phyloP scores from a whole-genome alignment of 75 land plant genomes.

The Pseudotsuga menziesii region DNA sequence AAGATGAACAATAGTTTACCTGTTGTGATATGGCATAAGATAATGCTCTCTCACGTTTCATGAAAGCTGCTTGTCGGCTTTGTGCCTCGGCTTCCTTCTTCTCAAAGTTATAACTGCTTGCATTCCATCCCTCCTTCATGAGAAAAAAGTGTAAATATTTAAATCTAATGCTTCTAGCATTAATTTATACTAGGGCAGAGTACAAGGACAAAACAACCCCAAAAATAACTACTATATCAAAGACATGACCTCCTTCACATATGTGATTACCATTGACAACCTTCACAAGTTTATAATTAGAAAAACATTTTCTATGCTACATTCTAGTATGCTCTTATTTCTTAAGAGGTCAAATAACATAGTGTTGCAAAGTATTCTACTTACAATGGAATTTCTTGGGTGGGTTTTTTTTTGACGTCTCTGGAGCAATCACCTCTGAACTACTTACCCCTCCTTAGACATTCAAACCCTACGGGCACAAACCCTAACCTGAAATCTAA shows the following conservation, averaged over 20 bases:
- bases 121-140: slow-evolving; percentile 24
- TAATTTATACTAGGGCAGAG: neutral
- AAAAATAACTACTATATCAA: neutral
- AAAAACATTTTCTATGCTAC: too few species aligned
- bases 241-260: neutral
- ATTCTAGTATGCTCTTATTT: too few species aligned
- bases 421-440: slow-evolving; percentile 31
- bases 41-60: slow-evolving; percentile 27
- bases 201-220: slow-evolving; percentile 1
- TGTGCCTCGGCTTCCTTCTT: slow-evolving; percentile 24
- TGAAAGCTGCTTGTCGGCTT: slow-evolving; percentile 22
- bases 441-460: slow-evolving; percentile 50
- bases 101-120: slow-evolving; percentile 12
- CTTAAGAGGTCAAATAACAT: neutral
- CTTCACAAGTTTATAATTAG: too few species aligned
- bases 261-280: too few species aligned
- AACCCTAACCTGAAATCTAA: slow-evolving; percentile 68
- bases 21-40: slow-evolving; percentile 31
- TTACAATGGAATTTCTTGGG: neutral
- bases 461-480: slow-evolving; percentile 63
- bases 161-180: neutral
- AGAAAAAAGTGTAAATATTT: neutral
- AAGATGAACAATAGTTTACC: slow-evolving; percentile 8
- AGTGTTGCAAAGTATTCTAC: neutral
- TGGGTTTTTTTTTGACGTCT: slow-evolving; percentile 22